Evolutionary conservation across 2,329 filamentous ascomycete species (phyloP), one percentile per base, ranked within the genome.

Genomic region (Sporothrix mexicana): DNA sequence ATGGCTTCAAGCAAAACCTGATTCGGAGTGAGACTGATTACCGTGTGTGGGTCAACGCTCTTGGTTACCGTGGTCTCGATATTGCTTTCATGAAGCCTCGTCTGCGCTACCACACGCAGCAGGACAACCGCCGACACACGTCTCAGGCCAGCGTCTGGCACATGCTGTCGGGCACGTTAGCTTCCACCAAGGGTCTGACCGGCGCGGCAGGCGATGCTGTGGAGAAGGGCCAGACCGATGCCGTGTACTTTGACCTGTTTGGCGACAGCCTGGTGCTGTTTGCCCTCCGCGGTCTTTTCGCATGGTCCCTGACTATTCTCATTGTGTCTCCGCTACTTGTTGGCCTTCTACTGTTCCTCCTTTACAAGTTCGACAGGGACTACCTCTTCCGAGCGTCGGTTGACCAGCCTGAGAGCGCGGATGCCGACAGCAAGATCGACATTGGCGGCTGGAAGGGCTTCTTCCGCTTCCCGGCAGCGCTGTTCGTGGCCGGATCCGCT

Each of bases 241-340:
- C 91, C 43, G 94, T 98, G 15, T 99, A 95, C 94, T 98, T 98
- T 79, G 96, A 98, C 79, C 82, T 98, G 8, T 95, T 97, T 76
- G 96, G 95, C 59, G 88, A 86, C 72, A 86, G 86, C 1, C 94
- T 98, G 80, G 93, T 92, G 17, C 86, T 97, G 1, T 93, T 98
- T 79, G 87, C 88, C 64, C 85, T 98, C 53, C 89, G 92, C 75
- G 94, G 93, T 8, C 86, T 98, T 73, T 98, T 98, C 81, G 94
- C 94, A 3, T 90, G 96, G 82, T 95, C 94, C 5, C 87, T 98
- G 41, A 92, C 93, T 0, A 82, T 98, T 13, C 88, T 98, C 23
- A 91, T 97, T 23, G 91, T 91, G 23, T 90, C 92, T 0, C 95
- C 95, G 0, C 80, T 98, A 62, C 83, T 92, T 2, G 83, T 98